These are phyloP conservation scores for Yamadazyma blattariae DNA, from an alignment of 1,139 yeast species.

Conservation along the genomic window DNA sequence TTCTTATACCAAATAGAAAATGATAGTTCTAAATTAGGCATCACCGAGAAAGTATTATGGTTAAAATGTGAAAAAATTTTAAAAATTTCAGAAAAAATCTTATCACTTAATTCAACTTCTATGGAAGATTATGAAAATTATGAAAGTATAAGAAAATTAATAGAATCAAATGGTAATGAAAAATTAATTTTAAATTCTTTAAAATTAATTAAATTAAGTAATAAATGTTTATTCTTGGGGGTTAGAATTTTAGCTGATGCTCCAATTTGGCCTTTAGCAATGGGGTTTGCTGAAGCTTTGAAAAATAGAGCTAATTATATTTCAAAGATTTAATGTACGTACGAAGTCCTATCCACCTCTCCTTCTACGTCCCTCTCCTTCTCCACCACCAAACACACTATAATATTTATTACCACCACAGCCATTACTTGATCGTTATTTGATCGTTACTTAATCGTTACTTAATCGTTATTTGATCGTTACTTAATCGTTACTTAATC, in stretches of 20 bases:
- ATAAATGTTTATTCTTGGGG: constrained; percentile 60
- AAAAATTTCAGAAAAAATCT: constrained; percentile 49
- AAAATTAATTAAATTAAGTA: constrained; percentile 35
- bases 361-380: neutral
- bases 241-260: constrained; percentile 75
- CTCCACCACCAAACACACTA: neutral
- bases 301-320: constrained; percentile 57
- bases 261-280: constrained; percentile 79
- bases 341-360: neutral
- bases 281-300: constrained; percentile 73
- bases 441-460: too few relatives aligned
- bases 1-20: constrained; percentile 54
- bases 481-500: too few relatives aligned
- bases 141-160: constrained; percentile 22
- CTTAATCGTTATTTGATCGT: too few relatives aligned
- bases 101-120: constrained; percentile 9
- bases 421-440: neutral
- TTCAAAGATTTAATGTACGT: constrained; percentile 11
- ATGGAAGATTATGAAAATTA: constrained; percentile 26
- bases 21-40: constrained; percentile 19
- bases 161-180: constrained; percentile 16
- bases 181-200: constrained; percentile 17
- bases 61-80: constrained; percentile 48
- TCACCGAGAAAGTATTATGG: constrained; percentile 50
- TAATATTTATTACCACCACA: too few relatives aligned